Conservation (phyloP, 352 stramenopile species). For the Phytophthora syringae region DNA sequence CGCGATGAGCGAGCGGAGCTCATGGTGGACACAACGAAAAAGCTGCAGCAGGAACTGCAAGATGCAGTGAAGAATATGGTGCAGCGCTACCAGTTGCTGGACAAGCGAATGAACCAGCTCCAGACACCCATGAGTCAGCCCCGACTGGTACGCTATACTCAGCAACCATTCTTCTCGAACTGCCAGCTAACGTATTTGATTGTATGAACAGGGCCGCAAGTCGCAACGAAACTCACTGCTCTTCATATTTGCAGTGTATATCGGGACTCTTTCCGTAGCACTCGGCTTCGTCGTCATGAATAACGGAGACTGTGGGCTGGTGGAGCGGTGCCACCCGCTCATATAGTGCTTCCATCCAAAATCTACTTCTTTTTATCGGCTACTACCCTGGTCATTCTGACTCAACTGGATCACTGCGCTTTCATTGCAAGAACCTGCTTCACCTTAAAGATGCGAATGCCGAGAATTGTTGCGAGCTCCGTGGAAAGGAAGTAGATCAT, state of each 20-base stretch:
- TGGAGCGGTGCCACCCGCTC: constrained; percentile 54
- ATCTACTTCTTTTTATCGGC: constrained; percentile 18
- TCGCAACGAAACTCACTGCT: constrained; percentile 28
- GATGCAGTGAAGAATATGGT: constrained; percentile 60
- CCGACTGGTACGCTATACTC: constrained; percentile 48
- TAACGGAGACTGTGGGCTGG: constrained; percentile 44
- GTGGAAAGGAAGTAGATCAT: constrained; percentile 87
- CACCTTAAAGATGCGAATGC: constrained; percentile 85
- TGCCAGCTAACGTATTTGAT: not conserved
- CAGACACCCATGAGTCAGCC: constrained; percentile 51
- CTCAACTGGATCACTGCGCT: too few relatives aligned
- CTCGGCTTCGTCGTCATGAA: constrained; percentile 38
- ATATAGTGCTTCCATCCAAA: constrained; percentile 44
- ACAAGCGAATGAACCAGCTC: constrained; percentile 67
- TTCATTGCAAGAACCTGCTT: constrained; percentile 48
- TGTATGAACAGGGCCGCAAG: constrained; percentile 36
- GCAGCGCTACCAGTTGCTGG: constrained; percentile 62
- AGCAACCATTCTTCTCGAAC: not conserved
- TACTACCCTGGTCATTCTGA: not conserved
- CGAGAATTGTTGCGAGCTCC: constrained; percentile 77
- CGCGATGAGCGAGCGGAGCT: constrained; percentile 73
- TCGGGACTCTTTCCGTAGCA: constrained; percentile 39
- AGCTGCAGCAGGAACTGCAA: constrained; percentile 67
- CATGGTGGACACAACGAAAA: constrained; percentile 61
- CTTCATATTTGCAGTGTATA: constrained; percentile 32